Conservation (phyloP, 805 yeast genomes). For the Candida ortonii region DNA sequence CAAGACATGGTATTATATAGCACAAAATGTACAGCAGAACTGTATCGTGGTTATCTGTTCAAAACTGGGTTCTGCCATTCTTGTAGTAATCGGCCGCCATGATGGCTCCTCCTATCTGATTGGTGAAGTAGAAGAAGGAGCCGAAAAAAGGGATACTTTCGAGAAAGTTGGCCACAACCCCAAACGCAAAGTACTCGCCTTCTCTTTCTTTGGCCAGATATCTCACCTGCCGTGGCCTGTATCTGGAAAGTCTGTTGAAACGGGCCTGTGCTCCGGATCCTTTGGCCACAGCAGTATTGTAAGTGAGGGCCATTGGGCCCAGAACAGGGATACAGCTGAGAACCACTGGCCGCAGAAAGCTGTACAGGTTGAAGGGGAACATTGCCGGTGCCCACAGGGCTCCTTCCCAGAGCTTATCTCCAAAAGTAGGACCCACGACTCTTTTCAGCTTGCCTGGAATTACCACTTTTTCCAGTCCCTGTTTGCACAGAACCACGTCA, state of each 20-base stretch:
- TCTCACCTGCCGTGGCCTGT: conserved; percentile 27
- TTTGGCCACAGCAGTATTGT: conserved; percentile 19
- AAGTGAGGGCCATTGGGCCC: conserved; percentile 21
- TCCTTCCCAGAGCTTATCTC: conserved; percentile 19
- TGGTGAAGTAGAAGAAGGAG: conserved; percentile 54
- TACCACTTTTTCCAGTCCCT: conserved; percentile 29
- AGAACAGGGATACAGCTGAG: conserved; percentile 25
- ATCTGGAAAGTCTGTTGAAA: conserved; percentile 22
- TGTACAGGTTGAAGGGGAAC: conserved; percentile 9
- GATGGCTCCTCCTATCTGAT: conserved; percentile 62
- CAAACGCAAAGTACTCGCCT: conserved; percentile 48
- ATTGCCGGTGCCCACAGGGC: conserved; percentile 19
- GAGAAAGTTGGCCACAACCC: conserved; percentile 47
- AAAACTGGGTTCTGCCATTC: conserved; percentile 18
- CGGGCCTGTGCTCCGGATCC: conserved; percentile 21
- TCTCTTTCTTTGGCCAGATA: conserved; percentile 29
- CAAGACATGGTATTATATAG: too few species aligned
- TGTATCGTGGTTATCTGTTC: not conserved
- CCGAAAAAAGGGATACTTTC: conserved; percentile 45
- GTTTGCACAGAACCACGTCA: conserved; percentile 28
- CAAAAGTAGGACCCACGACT: conserved; percentile 27
- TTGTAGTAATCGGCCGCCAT: conserved; percentile 45
- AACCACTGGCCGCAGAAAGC: conserved; percentile 14
- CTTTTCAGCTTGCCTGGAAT: conserved; percentile 34
- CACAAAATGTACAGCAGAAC: too few species aligned